These are phyloP conservation scores for Magnusiomyces suaveolens DNA, from an alignment of 1,139 yeast species.

Conservation along the genomic window DNA sequence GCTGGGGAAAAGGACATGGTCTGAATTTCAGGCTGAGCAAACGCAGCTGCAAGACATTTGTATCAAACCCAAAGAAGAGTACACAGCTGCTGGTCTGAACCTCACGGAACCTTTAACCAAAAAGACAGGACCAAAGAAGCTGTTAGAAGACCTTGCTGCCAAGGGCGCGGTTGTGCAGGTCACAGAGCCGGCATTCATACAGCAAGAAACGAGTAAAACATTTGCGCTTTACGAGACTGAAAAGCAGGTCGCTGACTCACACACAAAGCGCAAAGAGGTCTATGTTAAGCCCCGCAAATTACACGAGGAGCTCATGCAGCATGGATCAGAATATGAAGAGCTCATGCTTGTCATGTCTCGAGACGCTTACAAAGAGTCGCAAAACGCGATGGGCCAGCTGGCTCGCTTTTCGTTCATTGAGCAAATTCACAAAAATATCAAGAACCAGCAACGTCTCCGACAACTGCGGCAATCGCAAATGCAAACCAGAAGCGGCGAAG, in stretches of 20 bases:
- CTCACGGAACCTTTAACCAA: too few species aligned
- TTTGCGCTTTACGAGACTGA: conserved; percentile 5
- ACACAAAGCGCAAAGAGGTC: conserved; percentile 22
- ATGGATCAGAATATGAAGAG: conserved; percentile 76
- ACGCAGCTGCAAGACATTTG: conserved; percentile 2
- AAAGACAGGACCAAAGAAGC: too few species aligned
- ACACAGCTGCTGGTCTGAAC: not conserved
- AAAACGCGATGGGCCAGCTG: conserved; percentile 30
- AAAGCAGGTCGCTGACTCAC: conserved; percentile 17
- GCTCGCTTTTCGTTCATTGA: conserved; percentile 36
- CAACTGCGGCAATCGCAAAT: conserved; percentile 13
- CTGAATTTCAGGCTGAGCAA: conserved; percentile 2
- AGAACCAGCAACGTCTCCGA: conserved; percentile 22
- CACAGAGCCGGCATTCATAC: not conserved
- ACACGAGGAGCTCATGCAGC: conserved; percentile 61
- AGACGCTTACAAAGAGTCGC: conserved; percentile 14
- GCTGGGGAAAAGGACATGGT: conserved; percentile 2
- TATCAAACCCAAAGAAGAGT: not conserved
- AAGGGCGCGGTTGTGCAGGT: not conserved
- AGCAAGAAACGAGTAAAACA: too few species aligned
- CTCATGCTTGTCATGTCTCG: conserved; percentile 52
- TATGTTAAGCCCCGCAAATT: conserved; percentile 29
- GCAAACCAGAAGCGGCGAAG: too few species aligned
- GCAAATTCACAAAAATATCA: conserved; percentile 32
- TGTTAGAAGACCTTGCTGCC: not conserved